Evolutionary conservation across 805 yeast species (phyloP), one percentile per base, ranked within the genome.

Genomic region (Osmozyma mogii): DNA sequence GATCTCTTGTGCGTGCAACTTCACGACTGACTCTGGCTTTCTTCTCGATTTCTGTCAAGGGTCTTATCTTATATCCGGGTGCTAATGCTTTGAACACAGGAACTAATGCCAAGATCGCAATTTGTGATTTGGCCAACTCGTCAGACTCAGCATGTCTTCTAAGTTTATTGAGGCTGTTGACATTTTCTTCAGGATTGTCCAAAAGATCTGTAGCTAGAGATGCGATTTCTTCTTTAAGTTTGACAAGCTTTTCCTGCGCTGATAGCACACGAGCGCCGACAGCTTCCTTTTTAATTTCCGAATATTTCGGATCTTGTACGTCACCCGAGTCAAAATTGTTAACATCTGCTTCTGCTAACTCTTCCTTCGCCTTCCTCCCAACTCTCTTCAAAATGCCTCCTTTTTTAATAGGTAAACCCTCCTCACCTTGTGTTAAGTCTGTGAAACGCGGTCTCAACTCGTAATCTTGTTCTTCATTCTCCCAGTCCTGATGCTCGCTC

Each of bases 101-200:
- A 3, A 85, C 79, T 36, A 88, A 66, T 0, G 97, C 79, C 38
- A 85, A 59, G 36, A 87, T 59, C 1, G 95, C 71, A 31, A 87
- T 63, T 53, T 82, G 81, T 21, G 76, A 61, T 2, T 83, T 76
- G 45, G 70, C 79, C 32, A 72, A 62, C 41, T 80, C 77, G 41
- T 68, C 70, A 2, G 92, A 78, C 34, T 62, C 68, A 0, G 84
- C 66, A 85, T 82, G 80, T 42, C 69, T 74, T 30, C 83, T 61
- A 28, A 83, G 63, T 49, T 88, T 72, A 2, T 81, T 68, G 9
- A 88, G 60, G 17, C 75, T 62, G 9, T 70, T 49, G 6, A 80
- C 65, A 45, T 88, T 72, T 46, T 84, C 95, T 52, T 92, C 97
- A 5, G 97, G 96, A 35, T 84, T 84, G 50, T 87, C 94, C 45